Evolutionary conservation across 352 stramenopile genomes (phyloP).

Genomic region (Globisporangium lucens): DNA sequence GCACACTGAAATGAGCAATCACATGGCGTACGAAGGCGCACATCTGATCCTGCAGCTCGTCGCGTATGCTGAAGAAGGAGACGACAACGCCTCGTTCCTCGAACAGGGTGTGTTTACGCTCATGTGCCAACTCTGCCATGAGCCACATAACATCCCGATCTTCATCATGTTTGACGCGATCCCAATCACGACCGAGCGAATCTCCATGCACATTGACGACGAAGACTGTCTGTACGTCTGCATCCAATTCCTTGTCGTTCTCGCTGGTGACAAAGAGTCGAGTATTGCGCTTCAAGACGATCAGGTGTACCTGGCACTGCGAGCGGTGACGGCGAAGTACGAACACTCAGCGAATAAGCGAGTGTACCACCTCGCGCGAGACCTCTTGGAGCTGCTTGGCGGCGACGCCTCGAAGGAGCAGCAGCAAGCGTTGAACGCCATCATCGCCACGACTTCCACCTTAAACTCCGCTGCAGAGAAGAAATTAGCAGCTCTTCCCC

Average conservation of each 20-base stretch:
- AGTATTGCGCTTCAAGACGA: conserved; percentile 22
- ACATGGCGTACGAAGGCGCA: conserved; percentile 24
- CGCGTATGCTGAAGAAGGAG: conserved; percentile 5
- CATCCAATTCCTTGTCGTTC: conserved; percentile 28
- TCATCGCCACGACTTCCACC: not conserved
- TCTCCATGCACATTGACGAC: conserved; percentile 25
- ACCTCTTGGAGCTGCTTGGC: conserved; percentile 18
- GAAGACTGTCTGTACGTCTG: conserved; percentile 28
- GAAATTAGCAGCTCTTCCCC: not conserved
- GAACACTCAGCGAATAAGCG: conserved; percentile 12
- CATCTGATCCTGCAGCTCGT: conserved; percentile 32
- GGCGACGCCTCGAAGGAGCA: not conserved
- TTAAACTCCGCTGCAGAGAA: not conserved
- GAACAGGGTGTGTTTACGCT: conserved; percentile 31
- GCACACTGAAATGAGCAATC: conserved; percentile 19
- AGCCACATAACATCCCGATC: conserved; percentile 23
- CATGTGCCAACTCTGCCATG: conserved; percentile 32
- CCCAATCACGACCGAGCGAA: conserved; percentile 28
- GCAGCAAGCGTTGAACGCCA: not conserved
- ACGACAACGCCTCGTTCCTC: conserved; percentile 18
- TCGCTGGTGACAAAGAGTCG: conserved; percentile 24
- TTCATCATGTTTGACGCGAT: conserved; percentile 42
- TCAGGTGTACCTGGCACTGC: conserved; percentile 21
- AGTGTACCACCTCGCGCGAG: conserved; percentile 25
- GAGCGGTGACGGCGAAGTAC: conserved; percentile 21